A percentile compares a stretch with the other conserved stretches of the same genome.
These are phyloP conservation scores for Dalbergia cochinchinensis DNA, from an alignment of 306 rosid genomes.

Conservation along the genomic window DNA sequence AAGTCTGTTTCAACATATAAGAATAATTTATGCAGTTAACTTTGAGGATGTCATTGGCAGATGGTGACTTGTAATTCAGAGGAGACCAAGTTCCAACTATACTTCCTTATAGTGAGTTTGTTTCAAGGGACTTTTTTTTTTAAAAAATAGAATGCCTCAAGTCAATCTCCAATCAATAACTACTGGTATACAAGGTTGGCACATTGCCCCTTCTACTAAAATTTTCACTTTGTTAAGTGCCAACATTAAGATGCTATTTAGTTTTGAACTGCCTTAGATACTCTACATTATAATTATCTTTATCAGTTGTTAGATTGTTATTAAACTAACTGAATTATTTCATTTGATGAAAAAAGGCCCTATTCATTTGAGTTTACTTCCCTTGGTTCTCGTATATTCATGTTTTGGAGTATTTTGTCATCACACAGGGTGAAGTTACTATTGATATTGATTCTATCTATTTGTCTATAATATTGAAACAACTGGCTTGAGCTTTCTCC, in stretches of 20 bases:
- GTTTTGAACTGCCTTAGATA: background rate
- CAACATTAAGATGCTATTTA: background rate
- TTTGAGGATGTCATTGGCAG: background rate
- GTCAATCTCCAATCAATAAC: background rate
- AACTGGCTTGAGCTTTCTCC: too few relatives aligned
- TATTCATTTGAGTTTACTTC: background rate
- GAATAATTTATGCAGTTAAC: background rate
- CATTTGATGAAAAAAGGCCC: background rate
- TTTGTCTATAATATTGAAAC: too few relatives aligned
- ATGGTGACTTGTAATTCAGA: background rate
- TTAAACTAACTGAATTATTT: background rate
- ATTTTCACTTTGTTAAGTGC: background rate
- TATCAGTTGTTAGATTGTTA: background rate
- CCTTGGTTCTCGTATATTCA: background rate
- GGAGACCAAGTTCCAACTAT: background rate
- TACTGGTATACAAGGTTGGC: conserved; percentile 5
- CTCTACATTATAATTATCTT: background rate
- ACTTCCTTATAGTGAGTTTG: background rate
- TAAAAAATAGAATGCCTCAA: too few relatives aligned
- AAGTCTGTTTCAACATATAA: background rate
- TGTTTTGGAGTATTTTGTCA: too few relatives aligned
- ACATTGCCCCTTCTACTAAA: background rate
- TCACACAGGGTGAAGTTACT: too few relatives aligned
- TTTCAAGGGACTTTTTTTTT: background rate
- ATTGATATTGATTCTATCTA: too few relatives aligned